Conservation (phyloP, 192 early-diverging fungal genomes). For the Backusella westeae region DNA sequence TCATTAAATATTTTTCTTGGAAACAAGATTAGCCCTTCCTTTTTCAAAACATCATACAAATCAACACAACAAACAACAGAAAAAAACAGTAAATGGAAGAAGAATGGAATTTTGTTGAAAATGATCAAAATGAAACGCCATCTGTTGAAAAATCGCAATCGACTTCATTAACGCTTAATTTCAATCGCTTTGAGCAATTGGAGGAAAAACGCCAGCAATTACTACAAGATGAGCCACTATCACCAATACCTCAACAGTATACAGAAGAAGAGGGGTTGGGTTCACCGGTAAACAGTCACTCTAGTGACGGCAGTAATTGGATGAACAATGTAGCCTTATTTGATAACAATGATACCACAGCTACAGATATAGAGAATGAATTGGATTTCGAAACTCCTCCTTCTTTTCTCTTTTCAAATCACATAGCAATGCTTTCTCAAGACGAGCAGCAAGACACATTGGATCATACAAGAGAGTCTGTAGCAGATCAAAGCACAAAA, state of each 20-base stretch:
- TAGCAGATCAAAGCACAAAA: not conserved
- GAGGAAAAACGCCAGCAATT: not conserved
- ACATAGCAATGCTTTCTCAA: not conserved
- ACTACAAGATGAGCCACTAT: not conserved
- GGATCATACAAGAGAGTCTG: not conserved
- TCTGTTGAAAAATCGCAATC: not conserved
- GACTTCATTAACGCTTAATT: not conserved
- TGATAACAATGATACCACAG: not conserved
- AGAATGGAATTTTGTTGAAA: slow-evolving; percentile 9
- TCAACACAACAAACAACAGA: not conserved
- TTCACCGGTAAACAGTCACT: not conserved
- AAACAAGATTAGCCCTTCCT: too few species aligned
- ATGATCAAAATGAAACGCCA: not conserved
- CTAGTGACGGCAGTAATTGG: slow-evolving; percentile 2
- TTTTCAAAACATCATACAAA: not conserved
- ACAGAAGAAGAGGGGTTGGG: not conserved
- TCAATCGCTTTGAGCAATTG: slow-evolving; percentile 9
- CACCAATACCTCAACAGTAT: not conserved
- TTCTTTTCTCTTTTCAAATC: not conserved
- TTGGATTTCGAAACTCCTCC: not conserved
- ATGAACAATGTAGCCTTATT: not conserved
- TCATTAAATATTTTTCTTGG: not conserved
- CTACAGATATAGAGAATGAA: slow-evolving; percentile 5
- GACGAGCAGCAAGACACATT: not conserved
- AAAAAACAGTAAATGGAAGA: slow-evolving; percentile 7